Evolutionary conservation across 2,329 filamentous ascomycete genomes (phyloP).

Genomic region (Fusarium phyllophilum): DNA sequence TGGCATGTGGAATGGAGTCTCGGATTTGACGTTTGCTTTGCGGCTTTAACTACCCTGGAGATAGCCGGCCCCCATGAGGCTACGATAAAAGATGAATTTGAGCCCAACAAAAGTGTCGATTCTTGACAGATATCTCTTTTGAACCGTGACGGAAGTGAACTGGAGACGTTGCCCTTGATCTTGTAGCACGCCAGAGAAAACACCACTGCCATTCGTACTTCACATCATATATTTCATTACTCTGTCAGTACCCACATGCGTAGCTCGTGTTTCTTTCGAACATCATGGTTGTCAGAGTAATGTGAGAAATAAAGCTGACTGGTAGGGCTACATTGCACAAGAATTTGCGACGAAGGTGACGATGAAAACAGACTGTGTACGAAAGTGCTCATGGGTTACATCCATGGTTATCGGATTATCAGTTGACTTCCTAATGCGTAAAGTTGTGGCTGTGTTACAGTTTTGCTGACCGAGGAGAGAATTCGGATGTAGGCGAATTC

Average conservation of each 20-base stretch:
- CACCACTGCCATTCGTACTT: neutral
- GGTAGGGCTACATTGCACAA: neutral
- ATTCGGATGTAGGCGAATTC: neutral
- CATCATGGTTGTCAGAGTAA: neutral
- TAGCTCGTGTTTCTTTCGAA: neutral
- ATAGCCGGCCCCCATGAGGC: constrained; percentile 50
- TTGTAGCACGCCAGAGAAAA: neutral
- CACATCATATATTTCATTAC: too few species aligned
- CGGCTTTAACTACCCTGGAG: constrained; percentile 46
- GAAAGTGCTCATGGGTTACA: neutral
- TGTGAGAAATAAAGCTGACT: neutral
- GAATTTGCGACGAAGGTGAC: neutral
- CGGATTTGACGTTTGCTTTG: constrained; percentile 53
- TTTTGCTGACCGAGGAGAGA: constrained; percentile 2
- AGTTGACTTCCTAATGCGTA: constrained; percentile 20
- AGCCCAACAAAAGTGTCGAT: constrained; percentile 46
- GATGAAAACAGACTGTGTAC: neutral
- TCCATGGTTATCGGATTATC: neutral
- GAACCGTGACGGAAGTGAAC: neutral
- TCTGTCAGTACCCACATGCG: neutral
- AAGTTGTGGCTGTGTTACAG: constrained; percentile 8
- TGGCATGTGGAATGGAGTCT: constrained; percentile 54
- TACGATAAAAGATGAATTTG: constrained; percentile 52
- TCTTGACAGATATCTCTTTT: constrained; percentile 11
- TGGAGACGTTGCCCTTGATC: neutral